phyloP scores from a whole-genome alignment of 148 eudicot genomes.

The Rhododendron ferrugineum region DNA sequence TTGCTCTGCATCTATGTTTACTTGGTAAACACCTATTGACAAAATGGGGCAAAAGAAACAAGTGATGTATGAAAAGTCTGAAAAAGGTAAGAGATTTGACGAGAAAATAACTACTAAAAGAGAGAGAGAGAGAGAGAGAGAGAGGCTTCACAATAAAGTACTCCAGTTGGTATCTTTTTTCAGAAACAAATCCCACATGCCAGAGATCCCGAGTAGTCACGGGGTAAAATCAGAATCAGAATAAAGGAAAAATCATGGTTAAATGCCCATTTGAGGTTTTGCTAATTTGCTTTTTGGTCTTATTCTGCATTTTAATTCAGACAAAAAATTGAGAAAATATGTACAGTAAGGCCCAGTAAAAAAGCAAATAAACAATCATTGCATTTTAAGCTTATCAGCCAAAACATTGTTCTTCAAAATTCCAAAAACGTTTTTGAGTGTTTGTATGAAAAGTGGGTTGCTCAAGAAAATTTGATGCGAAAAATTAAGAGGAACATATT shows the following conservation, averaged over 20 bases:
- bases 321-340: no score
- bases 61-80: neutral
- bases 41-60: neutral
- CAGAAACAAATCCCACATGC: neutral
- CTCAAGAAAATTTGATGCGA: no score
- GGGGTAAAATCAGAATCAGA: neutral
- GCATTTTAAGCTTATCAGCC: neutral
- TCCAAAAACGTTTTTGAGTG: neutral
- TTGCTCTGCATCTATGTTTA: slow-evolving; percentile 56
- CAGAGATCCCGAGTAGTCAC: neutral
- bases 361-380: neutral
- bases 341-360: neutral
- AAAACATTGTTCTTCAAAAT: neutral
- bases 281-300: neutral
- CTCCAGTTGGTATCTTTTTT: neutral
- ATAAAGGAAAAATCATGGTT: neutral
- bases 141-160: neutral
- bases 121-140: neutral
- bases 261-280: neutral
- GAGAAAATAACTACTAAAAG: neutral
- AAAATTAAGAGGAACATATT: no score
- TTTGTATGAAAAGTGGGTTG: no score
- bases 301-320: no score
- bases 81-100: neutral
- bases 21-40: slow-evolving; percentile 57